Conservation (phyloP, 345 rosid species). For the Syzygium oleosum region DNA sequence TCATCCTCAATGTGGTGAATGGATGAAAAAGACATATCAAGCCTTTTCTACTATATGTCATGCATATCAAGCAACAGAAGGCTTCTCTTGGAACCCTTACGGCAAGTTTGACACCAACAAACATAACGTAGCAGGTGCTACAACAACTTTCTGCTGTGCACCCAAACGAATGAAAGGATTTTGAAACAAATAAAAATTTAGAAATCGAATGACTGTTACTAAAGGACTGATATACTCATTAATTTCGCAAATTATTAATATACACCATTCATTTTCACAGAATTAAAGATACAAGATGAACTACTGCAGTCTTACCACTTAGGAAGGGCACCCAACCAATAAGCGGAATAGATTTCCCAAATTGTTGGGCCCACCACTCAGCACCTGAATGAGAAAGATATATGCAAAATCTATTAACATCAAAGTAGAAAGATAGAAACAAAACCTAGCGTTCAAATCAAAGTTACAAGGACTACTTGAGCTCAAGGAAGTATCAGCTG, state of each 20-base stretch:
- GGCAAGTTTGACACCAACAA: not conserved
- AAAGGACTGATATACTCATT: not conserved
- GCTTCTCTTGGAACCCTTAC: not conserved
- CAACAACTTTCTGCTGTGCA: not conserved
- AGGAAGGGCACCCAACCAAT: slow-evolving; percentile 76
- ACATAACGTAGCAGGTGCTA: not conserved
- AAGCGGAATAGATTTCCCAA: slow-evolving; percentile 60
- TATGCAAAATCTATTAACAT: not conserved
- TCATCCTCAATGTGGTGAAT: not conserved
- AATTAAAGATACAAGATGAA: not conserved
- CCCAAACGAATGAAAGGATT: not conserved
- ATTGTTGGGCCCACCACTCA: slow-evolving; percentile 81
- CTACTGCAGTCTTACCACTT: slow-evolving; percentile 38
- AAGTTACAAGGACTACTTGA: not conserved
- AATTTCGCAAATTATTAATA: not conserved
- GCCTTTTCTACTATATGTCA: not conserved
- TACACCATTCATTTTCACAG: not conserved
- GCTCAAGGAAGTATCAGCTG: not conserved
- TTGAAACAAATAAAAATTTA: not conserved
- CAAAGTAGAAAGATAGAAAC: not conserved
- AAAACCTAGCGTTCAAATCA: not conserved
- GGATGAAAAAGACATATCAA: not conserved
- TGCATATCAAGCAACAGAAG: not conserved
- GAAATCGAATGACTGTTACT: not conserved
- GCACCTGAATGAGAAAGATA: slow-evolving; percentile 46